Percentiles rank a stretch among this genome's conserved stretches.
Evolutionary conservation across 2,329 filamentous ascomycete genomes (phyloP).

Genomic region (Rugonectria rugulosa): DNA sequence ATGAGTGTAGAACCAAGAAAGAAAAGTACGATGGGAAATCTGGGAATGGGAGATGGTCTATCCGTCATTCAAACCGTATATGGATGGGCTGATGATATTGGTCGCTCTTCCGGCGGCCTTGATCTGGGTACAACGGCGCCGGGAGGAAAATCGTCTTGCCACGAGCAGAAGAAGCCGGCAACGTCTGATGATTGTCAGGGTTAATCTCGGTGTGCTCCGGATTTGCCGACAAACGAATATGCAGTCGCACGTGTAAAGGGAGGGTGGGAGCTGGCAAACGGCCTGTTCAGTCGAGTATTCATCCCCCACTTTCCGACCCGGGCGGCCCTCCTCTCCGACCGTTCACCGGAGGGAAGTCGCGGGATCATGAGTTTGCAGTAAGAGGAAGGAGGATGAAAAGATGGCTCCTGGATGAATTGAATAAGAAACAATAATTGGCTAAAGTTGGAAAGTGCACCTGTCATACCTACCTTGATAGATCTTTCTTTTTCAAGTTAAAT

Average conservation of each 20-base stretch:
- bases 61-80: background rate
- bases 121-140: background rate
- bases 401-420: background rate
- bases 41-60: background rate
- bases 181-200: background rate
- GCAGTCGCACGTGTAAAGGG: too few species aligned
- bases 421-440: too few species aligned
- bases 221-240: background rate
- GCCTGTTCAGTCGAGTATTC: too few species aligned
- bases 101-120: background rate
- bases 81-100: conserved; percentile 8
- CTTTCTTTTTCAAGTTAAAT: too few species aligned
- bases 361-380: background rate
- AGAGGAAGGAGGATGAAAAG: background rate
- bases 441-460: too few species aligned
- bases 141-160: too few species aligned
- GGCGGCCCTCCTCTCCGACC: background rate
- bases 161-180: too few species aligned
- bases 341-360: too few species aligned
- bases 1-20: background rate
- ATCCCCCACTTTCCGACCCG: conserved; percentile 22
- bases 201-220: background rate
- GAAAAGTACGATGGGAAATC: background rate
- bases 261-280: too few species aligned
- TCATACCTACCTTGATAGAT: too few species aligned